Conservation (phyloP, 345 rosid genomes). For the Clausena lansium region DNA sequence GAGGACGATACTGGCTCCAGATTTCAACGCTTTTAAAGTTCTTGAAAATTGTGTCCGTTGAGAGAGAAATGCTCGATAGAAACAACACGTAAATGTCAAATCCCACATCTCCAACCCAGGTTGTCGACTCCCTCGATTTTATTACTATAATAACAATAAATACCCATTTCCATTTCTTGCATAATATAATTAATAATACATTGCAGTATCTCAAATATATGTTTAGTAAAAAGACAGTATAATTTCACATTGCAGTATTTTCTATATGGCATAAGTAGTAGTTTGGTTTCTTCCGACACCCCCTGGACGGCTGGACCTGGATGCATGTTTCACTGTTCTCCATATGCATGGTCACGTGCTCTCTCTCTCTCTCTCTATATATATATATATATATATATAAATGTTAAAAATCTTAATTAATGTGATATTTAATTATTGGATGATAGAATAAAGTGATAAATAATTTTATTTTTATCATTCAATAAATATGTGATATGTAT, state of each 20-base stretch:
- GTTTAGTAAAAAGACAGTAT: background rate
- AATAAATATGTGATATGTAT: no score
- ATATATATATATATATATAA: no score
- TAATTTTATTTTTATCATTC: no score
- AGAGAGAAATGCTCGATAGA: conserved; percentile 32
- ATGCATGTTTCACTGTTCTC: conserved; percentile 17
- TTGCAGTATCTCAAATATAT: background rate
- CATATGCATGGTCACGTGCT: conserved; percentile 32
- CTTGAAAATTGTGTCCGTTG: conserved; percentile 61
- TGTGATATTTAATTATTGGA: no score
- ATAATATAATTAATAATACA: background rate
- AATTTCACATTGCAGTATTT: background rate
- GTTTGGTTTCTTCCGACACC: conserved; percentile 13
- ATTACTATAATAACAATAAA: background rate
- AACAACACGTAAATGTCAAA: conserved; percentile 71
- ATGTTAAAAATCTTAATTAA: no score
- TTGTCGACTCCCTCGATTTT: conserved; percentile 42
- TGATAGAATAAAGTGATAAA: no score
- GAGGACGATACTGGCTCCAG: conserved; percentile 83
- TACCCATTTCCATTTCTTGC: background rate
- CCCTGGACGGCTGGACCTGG: background rate
- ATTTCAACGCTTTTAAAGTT: conserved; percentile 62
- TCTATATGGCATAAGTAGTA: background rate
- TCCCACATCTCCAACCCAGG: conserved; percentile 58
- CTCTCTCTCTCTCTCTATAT: background rate